Conservation (phyloP, 2,329 filamentous ascomycete species). For the Venturia asperata region DNA sequence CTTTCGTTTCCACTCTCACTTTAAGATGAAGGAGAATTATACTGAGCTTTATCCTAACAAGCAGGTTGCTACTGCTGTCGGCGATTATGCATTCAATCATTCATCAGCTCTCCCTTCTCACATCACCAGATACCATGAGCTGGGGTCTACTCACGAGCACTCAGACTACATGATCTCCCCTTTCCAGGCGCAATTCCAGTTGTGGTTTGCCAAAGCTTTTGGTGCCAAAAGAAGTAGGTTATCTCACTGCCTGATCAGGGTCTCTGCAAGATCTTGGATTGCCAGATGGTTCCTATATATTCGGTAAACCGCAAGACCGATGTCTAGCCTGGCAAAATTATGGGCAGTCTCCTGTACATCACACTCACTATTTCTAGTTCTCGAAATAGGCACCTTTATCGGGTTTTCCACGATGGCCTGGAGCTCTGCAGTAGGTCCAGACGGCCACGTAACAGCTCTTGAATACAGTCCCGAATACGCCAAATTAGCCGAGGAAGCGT, state of each 20-base stretch:
- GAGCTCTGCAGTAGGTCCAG: neutral
- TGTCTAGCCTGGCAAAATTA: neutral
- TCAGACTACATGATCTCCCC: neutral
- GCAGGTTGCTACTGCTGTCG: neutral
- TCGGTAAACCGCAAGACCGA: neutral
- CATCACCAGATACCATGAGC: neutral
- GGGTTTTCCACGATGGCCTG: neutral
- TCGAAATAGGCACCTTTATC: constrained; percentile 4
- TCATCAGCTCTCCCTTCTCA: neutral
- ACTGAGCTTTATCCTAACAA: neutral
- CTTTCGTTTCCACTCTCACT: neutral
- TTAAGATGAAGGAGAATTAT: neutral
- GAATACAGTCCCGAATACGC: neutral
- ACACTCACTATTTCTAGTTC: neutral
- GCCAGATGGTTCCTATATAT: neutral
- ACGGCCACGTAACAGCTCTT: constrained; percentile 3
- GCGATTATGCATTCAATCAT: neutral
- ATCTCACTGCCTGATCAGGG: neutral
- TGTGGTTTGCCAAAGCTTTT: constrained; percentile 2
- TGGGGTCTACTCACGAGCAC: neutral
- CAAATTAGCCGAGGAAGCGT: constrained; percentile 4
- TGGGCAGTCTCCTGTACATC: neutral
- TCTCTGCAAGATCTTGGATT: neutral
- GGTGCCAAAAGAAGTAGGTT: constrained; percentile 5
- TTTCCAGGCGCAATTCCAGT: neutral